phyloP scores from a whole-genome alignment of 192 early-diverging fungal genomes.

The Spizellomyces punctatus region DNA sequence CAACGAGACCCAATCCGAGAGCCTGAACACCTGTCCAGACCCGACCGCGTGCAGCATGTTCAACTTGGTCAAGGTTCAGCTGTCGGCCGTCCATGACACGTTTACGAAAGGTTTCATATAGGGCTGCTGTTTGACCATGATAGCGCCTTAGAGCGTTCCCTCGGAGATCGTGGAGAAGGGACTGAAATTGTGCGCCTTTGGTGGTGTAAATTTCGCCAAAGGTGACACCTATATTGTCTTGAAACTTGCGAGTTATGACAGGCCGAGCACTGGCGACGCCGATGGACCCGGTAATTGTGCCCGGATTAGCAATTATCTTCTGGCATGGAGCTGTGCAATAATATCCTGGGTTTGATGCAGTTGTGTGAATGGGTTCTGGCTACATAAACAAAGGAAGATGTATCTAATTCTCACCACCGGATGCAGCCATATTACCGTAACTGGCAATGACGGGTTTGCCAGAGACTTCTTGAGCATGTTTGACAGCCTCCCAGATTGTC shows the following conservation, averaged over 20 bases:
- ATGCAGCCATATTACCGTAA: conserved; percentile 56
- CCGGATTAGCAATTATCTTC: conserved; percentile 64
- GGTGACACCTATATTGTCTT: conserved; percentile 61
- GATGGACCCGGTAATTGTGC: conserved; percentile 74
- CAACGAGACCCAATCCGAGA: conserved; percentile 58
- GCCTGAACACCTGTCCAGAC: conserved; percentile 68
- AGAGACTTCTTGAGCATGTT: conserved; percentile 51
- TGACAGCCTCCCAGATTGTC: conserved; percentile 64
- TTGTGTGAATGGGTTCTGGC: not conserved
- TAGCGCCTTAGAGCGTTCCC: conserved; percentile 52
- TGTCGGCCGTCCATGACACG: conserved; percentile 63
- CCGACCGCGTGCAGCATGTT: conserved; percentile 61
- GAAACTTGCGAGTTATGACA: conserved; percentile 54
- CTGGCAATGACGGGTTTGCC: conserved; percentile 70
- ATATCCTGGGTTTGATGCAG: conserved; percentile 41
- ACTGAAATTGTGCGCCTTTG: conserved; percentile 49
- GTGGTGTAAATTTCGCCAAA: conserved; percentile 59
- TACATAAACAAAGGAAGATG: not conserved
- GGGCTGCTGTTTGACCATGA: conserved; percentile 45
- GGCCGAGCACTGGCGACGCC: conserved; percentile 66
- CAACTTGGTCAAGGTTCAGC: conserved; percentile 50
- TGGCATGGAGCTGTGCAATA: conserved; percentile 35
- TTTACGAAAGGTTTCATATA: conserved; percentile 59
- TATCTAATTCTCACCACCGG: conserved; percentile 22
- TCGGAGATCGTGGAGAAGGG: conserved; percentile 51